These are phyloP conservation scores for Stachybotrys elegans DNA, from an alignment of 2,329 filamentous ascomycete species.

Conservation along the genomic window DNA sequence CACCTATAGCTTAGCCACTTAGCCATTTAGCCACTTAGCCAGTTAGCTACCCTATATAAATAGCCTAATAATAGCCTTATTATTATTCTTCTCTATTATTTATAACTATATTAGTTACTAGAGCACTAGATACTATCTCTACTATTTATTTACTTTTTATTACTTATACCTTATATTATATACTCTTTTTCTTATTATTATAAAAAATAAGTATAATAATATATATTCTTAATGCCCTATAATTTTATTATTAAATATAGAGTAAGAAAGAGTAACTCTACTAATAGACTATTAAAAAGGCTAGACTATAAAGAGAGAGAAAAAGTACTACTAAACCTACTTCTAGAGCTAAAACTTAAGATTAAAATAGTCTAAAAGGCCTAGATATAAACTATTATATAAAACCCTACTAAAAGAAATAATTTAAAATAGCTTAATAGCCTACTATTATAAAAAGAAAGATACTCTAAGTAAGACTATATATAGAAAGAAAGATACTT, in stretches of 20 bases:
- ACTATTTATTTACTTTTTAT: no score
- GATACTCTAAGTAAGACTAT: background rate
- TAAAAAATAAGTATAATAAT: constrained; percentile 3
- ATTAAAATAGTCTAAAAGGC: background rate
- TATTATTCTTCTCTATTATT: no score
- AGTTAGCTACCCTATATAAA: no score
- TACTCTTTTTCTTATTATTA: no score
- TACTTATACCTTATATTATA: no score
- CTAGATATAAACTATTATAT: background rate
- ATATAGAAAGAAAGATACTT: background rate
- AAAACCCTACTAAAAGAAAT: background rate
- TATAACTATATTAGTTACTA: no score
- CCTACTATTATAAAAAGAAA: background rate
- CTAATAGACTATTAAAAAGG: background rate
- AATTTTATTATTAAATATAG: constrained; percentile 4
- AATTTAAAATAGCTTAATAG: background rate
- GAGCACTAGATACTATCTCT: no score
- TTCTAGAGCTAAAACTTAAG: background rate
- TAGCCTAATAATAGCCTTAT: no score
- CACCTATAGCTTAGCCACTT: no score
- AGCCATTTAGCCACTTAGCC: no score
- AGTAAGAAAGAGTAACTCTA: background rate
- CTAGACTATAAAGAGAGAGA: background rate
- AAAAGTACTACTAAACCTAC: background rate
- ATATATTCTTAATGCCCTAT: background rate